Conservation (phyloP, 495 filamentous ascomycete genomes). For the Penicillium alfredii region DNA sequence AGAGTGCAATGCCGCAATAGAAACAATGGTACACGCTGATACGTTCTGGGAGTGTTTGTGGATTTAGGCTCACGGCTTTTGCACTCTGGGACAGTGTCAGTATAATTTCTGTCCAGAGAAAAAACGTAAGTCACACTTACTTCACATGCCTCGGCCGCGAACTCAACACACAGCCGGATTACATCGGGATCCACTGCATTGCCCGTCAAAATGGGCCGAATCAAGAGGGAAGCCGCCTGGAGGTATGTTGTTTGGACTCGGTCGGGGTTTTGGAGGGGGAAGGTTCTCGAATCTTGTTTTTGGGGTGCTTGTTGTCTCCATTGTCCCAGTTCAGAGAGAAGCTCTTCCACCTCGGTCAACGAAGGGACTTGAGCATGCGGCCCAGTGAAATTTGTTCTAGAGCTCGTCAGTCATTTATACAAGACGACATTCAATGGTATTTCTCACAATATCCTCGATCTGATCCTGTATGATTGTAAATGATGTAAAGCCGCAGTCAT, state of each 20-base stretch:
- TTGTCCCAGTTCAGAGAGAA: conserved; percentile 6
- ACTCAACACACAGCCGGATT: conserved; percentile 8
- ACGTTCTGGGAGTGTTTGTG: conserved; percentile 6
- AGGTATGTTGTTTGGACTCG: conserved; percentile 11
- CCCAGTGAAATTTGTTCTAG: conserved; percentile 8
- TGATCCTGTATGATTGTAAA: conserved; percentile 8
- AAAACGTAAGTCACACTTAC: conserved; percentile 1
- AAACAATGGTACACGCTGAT: conserved; percentile 14
- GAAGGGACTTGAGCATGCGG: conserved; percentile 6
- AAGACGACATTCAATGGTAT: neutral
- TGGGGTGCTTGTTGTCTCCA: conserved; percentile 7
- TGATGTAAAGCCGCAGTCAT: conserved; percentile 14
- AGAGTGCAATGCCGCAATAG: conserved; percentile 7
- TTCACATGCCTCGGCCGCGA: conserved; percentile 8
- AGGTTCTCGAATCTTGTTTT: conserved; percentile 3
- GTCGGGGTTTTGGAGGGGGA: conserved; percentile 12
- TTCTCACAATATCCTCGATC: conserved; percentile 10
- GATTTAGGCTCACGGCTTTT: conserved; percentile 9
- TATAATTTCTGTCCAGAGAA: neutral
- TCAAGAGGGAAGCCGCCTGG: conserved; percentile 7
- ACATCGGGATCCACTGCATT: conserved; percentile 4
- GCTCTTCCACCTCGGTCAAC: conserved; percentile 2
- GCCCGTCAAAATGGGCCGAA: conserved; percentile 3
- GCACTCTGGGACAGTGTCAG: conserved; percentile 5
- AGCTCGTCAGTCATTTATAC: neutral